Percentiles rank a stretch among this genome's conserved stretches.
These are phyloP conservation scores for Vitis hybrid DNA, from an alignment of 177 flowering plant genomes.

Conservation along the genomic window DNA sequence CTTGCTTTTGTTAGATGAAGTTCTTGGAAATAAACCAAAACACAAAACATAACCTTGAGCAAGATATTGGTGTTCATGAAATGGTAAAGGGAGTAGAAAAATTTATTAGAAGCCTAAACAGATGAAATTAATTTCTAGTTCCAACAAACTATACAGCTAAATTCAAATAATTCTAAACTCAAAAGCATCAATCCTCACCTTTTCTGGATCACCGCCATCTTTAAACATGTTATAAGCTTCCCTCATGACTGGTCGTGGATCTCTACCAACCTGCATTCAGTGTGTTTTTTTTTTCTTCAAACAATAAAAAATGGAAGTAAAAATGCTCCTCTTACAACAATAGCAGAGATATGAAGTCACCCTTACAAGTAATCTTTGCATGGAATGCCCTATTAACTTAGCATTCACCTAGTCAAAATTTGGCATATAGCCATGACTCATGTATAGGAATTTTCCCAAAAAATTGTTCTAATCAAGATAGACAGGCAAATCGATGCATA, in stretches of 20 bases:
- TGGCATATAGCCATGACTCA: too few species aligned
- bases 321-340: too few species aligned
- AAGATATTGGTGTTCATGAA: neutral
- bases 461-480: too few species aligned
- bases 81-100: neutral
- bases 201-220: constrained; percentile 86
- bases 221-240: constrained; percentile 79
- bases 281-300: neutral
- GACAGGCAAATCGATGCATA: too few species aligned
- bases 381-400: too few species aligned
- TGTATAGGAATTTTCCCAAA: too few species aligned
- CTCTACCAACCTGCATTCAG: constrained; percentile 71
- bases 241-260: constrained; percentile 83
- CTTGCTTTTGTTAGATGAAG: constrained; percentile 9
- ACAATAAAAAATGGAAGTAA: neutral
- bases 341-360: too few species aligned
- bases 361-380: too few species aligned
- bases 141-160: neutral
- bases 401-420: too few species aligned
- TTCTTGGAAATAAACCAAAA: neutral
- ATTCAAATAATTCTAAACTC: neutral
- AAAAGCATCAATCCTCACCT: constrained; percentile 40
- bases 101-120: neutral
- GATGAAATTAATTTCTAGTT: neutral
- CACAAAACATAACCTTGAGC: neutral